Conservation (phyloP, 2,329 filamentous ascomycete genomes). For the Tolypocladium ophioglossoides region DNA sequence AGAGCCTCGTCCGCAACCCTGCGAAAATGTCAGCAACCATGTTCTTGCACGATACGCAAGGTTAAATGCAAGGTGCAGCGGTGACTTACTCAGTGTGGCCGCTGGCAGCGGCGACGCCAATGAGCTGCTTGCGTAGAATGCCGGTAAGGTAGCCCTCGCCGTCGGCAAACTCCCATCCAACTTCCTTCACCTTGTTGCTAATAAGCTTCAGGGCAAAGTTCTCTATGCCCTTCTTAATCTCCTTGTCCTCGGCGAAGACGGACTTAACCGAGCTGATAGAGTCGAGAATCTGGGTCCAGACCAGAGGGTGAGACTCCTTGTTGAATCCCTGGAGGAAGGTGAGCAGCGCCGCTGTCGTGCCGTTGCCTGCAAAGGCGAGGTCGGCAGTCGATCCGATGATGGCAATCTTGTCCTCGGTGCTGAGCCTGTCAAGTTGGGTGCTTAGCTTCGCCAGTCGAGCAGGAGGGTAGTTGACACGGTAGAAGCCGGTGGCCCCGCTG, state of each 20-base stretch:
- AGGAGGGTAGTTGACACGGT: slow-evolving; percentile 89
- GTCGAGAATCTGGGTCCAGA: slow-evolving; percentile 78
- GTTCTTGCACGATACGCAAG: not conserved
- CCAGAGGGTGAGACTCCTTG: slow-evolving; percentile 72
- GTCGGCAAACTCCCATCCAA: slow-evolving; percentile 77
- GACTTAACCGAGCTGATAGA: slow-evolving; percentile 68
- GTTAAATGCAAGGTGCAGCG: not conserved
- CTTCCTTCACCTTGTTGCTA: slow-evolving; percentile 59
- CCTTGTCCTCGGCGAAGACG: slow-evolving; percentile 70
- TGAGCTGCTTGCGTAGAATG: slow-evolving; percentile 72
- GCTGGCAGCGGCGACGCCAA: slow-evolving; percentile 62
- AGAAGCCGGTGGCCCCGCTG: slow-evolving; percentile 76
- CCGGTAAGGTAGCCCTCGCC: slow-evolving; percentile 73
- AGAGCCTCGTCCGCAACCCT: slow-evolving; percentile 64
- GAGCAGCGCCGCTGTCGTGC: slow-evolving; percentile 70
- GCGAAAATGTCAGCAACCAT: slow-evolving; percentile 12
- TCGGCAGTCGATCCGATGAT: slow-evolving; percentile 84
- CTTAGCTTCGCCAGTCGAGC: slow-evolving; percentile 71
- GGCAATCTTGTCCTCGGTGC: slow-evolving; percentile 82
- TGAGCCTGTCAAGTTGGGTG: slow-evolving; percentile 63
- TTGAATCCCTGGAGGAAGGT: slow-evolving; percentile 79
- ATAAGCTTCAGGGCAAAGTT: slow-evolving; percentile 73
- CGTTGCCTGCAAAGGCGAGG: slow-evolving; percentile 77
- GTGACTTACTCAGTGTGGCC: slow-evolving; percentile 60
- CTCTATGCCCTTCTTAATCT: slow-evolving; percentile 61